Evolutionary conservation across 345 rosid species (phyloP), one percentile per base, ranked within the genome.

Genomic region (Mercurialis annua): DNA sequence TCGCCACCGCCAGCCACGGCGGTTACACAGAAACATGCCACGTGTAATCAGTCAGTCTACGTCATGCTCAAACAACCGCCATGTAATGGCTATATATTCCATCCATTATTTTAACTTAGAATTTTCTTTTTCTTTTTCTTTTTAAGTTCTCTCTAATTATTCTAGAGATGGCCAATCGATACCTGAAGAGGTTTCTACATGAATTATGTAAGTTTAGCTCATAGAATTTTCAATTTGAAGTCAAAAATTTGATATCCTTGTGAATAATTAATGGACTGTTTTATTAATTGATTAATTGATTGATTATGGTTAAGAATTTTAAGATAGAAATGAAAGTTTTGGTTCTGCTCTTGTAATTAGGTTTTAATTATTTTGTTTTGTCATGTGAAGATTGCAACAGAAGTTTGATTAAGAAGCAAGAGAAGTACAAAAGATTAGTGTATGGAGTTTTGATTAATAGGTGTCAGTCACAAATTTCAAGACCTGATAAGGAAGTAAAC

Each of bases 391-490:
- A 64, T 34, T 58, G 59, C 67, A 40, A 71, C 50, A 77, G 58
- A 69, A 73, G 52, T 68, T 50, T 73, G 42, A 38, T 69, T 18
- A 80, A 50, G 81, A 75, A 78, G 62, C 78, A 74, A 50, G 84
- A 75, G 47, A 54, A 66, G 6, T 77, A 73, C 69, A 43, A 67
- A 48, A 76, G 84, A 77, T 72, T 80, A 59, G 27, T 78, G 9
- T 71, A 76, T 68, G 81, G 80, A 53, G 72, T 81, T 57, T 66
- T 84, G n/a, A n/a, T n/a, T 54, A 65, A 76, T 17, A 70, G 92
- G 47, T 78, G 62, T 71, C 85, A 71, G 55, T 87, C 88, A 0
- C 83, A 72, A 40, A 58, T 72, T 47, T 73, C 92, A 42, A 82
- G 74, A 36, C 48, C 75, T 7, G 87, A 71, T 44, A 73, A 75